Percentiles rank a stretch among this genome's conserved stretches.
These are phyloP conservation scores for Domatiomyces globalis DNA, from an alignment of 2,329 filamentous ascomycete species.

Conservation along the genomic window DNA sequence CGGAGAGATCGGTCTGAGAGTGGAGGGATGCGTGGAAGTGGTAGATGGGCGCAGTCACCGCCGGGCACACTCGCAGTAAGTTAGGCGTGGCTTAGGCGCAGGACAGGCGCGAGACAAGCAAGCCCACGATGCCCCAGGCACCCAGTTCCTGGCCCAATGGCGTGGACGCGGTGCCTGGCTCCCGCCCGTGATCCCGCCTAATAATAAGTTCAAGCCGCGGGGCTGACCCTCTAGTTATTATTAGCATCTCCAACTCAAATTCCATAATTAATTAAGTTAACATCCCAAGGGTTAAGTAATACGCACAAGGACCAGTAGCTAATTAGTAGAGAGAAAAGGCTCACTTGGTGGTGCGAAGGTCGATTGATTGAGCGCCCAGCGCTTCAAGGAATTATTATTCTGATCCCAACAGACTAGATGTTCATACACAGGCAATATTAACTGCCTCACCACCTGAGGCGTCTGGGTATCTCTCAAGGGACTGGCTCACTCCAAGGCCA, in stretches of 20 bases:
- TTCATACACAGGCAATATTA: background rate
- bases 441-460: background rate
- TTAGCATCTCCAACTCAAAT: too few relatives aligned
- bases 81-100: background rate
- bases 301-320: too few relatives aligned
- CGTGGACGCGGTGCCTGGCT: background rate
- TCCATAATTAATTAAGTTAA: too few relatives aligned
- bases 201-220: too few relatives aligned
- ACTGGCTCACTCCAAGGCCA: background rate
- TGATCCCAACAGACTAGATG: background rate
- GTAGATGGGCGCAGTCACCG: background rate
- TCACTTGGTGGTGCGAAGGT: background rate
- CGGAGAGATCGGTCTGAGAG: slow-evolving; percentile 1
- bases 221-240: too few relatives aligned
- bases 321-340: too few relatives aligned
- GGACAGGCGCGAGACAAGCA: background rate
- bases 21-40: background rate
- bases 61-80: background rate
- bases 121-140: background rate
- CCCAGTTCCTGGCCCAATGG: background rate
- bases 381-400: background rate
- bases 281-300: too few relatives aligned
- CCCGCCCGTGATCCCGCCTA: background rate
- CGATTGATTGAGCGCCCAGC: background rate
- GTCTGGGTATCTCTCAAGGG: background rate